Percentiles rank a stretch among this genome's conserved stretches.
phyloP scores from a whole-genome alignment of 257 asterid species.

The Jasminum sambac region DNA sequence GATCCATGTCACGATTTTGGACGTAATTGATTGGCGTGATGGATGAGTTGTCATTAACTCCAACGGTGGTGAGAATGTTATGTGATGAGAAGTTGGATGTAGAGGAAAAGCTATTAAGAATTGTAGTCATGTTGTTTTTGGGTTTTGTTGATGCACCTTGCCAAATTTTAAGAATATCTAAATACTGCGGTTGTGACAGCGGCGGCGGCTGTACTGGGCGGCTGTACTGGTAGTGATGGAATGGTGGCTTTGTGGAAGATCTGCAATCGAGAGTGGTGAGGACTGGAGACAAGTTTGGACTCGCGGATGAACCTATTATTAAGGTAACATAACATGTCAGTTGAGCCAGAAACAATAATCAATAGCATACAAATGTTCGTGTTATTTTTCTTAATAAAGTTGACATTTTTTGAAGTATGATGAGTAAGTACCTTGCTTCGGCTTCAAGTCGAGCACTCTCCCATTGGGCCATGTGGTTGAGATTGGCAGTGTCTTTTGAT shows the following conservation, averaged over 20 bases:
- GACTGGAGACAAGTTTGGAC: slow-evolving; percentile 13
- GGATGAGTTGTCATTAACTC: slow-evolving; percentile 9
- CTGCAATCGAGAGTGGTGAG: neutral
- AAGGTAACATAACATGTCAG: too few relatives aligned
- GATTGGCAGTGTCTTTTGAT: slow-evolving; percentile 12
- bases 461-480: slow-evolving; percentile 46
- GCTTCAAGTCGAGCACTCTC: slow-evolving; percentile 45
- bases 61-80: slow-evolving; percentile 14
- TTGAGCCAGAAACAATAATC: too few relatives aligned
- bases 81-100: slow-evolving; percentile 28
- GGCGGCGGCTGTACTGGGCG: slow-evolving; percentile 18
- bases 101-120: slow-evolving; percentile 22
- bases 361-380: too few relatives aligned
- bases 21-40: slow-evolving; percentile 7
- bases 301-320: slow-evolving; percentile 20
- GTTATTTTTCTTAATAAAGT: too few relatives aligned
- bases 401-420: too few relatives aligned
- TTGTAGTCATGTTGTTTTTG: slow-evolving; percentile 21
- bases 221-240: neutral
- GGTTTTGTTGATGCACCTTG: slow-evolving; percentile 30
- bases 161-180: slow-evolving; percentile 45
- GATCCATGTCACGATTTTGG: neutral
- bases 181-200: slow-evolving; percentile 21
- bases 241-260: neutral
- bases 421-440: slow-evolving; percentile 20